Evolutionary conservation across 2,329 filamentous ascomycete species (phyloP).

Genomic region (Hymenoscyphus occultus): DNA sequence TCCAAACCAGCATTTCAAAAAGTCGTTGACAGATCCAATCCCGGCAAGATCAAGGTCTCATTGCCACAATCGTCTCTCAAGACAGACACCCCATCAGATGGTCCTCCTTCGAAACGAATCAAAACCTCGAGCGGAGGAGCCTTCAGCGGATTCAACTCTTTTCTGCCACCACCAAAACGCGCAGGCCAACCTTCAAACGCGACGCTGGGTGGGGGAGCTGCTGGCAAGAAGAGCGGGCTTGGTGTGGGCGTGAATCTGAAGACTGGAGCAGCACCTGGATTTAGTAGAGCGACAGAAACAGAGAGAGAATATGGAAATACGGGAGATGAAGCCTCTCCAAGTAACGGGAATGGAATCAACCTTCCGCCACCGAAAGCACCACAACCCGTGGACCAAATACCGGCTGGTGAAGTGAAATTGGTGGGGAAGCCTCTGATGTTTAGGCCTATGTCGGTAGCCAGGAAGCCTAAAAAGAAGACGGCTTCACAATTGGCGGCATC

Average conservation of each 20-base stretch:
- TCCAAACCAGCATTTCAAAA: conserved; percentile 69
- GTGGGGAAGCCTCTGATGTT: conserved; percentile 84
- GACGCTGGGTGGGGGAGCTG: conserved; percentile 32
- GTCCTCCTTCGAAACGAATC: conserved; percentile 69
- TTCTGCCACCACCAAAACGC: conserved; percentile 80
- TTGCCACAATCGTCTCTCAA: conserved; percentile 54
- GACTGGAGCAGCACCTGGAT: conserved; percentile 80
- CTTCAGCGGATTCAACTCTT: conserved; percentile 80
- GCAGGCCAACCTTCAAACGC: conserved; percentile 42
- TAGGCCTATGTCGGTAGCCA: conserved; percentile 78
- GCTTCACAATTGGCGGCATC: conserved; percentile 26
- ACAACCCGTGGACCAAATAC: conserved; percentile 53
- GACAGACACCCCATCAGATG: conserved; percentile 41
- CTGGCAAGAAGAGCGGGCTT: conserved; percentile 31
- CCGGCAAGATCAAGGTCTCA: conserved; percentile 79
- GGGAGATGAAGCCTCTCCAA: conserved; percentile 20
- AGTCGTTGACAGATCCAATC: conserved; percentile 76
- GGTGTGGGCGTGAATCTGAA: conserved; percentile 68
- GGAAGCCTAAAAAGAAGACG: conserved; percentile 67
- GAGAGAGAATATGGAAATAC: conserved; percentile 29
- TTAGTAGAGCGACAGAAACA: conserved; percentile 57
- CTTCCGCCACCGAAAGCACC: conserved; percentile 49
- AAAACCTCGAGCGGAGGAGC: conserved; percentile 55
- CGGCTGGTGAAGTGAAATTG: conserved; percentile 63
- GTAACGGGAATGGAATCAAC: conserved; percentile 30